phyloP scores from a whole-genome alignment of 2,329 filamentous ascomycete species.

The Colletotrichum paranaense region DNA sequence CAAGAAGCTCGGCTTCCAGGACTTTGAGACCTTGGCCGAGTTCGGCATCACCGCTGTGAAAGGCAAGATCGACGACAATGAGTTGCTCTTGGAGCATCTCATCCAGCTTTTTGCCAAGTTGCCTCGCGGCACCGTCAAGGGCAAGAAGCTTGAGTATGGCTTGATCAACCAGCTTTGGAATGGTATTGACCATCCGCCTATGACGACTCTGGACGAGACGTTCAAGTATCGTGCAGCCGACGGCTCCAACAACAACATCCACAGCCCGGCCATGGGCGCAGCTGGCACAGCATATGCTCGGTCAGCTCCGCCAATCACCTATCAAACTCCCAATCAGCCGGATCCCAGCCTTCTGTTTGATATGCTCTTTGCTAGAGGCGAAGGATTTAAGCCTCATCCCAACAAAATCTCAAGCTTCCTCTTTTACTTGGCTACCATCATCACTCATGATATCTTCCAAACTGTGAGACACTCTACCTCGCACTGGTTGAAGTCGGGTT shows the following conservation, averaged over 20 bases:
- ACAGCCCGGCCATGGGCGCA: slow-evolving; percentile 33
- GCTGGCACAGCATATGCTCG: slow-evolving; percentile 37
- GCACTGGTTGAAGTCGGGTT: neutral
- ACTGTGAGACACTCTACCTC: slow-evolving; percentile 37
- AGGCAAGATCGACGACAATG: slow-evolving; percentile 34
- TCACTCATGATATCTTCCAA: slow-evolving; percentile 63
- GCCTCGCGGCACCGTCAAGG: slow-evolving; percentile 30
- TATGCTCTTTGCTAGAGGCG: slow-evolving; percentile 35
- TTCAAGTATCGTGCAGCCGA: slow-evolving; percentile 38
- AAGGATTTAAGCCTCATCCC: slow-evolving; percentile 41
- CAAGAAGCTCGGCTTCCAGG: slow-evolving; percentile 36
- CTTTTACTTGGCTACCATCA: slow-evolving; percentile 62
- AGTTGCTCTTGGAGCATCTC: slow-evolving; percentile 35
- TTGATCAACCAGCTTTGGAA: slow-evolving; percentile 37
- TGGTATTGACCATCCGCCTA: slow-evolving; percentile 37
- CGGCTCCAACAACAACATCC: slow-evolving; percentile 38
- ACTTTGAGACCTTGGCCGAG: slow-evolving; percentile 35
- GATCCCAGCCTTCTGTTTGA: slow-evolving; percentile 38
- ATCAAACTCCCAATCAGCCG: slow-evolving; percentile 35
- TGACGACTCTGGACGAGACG: slow-evolving; percentile 32
- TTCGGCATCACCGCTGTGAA: slow-evolving; percentile 32
- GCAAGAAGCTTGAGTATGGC: slow-evolving; percentile 34
- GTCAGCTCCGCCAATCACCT: slow-evolving; percentile 30
- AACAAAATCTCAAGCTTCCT: slow-evolving; percentile 58
- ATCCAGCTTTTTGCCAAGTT: slow-evolving; percentile 37